Percentiles rank a stretch among this genome's conserved stretches.
These are phyloP conservation scores for Iris pallida DNA, from an alignment of 116 monocot species.

Conservation along the genomic window DNA sequence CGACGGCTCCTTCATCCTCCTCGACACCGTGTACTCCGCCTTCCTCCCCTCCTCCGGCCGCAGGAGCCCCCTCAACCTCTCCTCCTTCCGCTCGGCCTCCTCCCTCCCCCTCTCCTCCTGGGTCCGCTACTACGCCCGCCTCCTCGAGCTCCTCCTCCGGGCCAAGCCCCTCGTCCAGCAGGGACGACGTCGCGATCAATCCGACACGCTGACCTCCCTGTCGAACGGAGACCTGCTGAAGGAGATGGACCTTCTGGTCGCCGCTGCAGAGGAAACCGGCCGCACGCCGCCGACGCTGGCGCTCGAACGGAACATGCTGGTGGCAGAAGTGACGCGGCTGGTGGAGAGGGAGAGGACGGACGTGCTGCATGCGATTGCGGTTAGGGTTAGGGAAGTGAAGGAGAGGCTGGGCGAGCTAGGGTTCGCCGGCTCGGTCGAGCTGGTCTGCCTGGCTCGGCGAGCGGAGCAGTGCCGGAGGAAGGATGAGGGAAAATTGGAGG, in stretches of 20 bases:
- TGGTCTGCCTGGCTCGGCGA: conserved; percentile 8
- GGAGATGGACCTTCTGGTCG: conserved; percentile 1
- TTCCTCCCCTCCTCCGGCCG: conserved; percentile 14
- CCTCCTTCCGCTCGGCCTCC: conserved; percentile 6
- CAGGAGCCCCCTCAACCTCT: conserved; percentile 22
- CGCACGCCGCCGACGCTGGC: background rate
- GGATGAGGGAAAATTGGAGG: background rate
- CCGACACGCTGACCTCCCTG: conserved; percentile 5
- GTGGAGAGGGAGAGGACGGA: conserved; percentile 8
- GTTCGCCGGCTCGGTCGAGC: conserved; percentile 12
- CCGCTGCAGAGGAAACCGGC: conserved; percentile 1
- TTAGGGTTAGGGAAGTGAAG: conserved; percentile 12
- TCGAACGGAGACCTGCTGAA: conserved; percentile 7
- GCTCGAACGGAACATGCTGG: background rate
- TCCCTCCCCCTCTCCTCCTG: conserved; percentile 15
- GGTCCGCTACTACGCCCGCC: conserved; percentile 23
- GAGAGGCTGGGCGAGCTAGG: conserved; percentile 14
- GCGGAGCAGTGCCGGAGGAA: background rate
- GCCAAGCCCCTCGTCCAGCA: background rate
- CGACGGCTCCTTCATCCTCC: conserved; percentile 18
- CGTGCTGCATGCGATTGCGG: background rate
- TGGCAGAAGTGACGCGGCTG: background rate
- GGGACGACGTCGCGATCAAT: background rate
- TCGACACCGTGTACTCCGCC: conserved; percentile 7
- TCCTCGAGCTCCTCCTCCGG: conserved; percentile 15